Percentiles rank a stretch among this genome's conserved stretches.
These are phyloP conservation scores for Podospora pseudoanserina DNA, from an alignment of 495 filamentous ascomycete genomes.

Conservation along the genomic window DNA sequence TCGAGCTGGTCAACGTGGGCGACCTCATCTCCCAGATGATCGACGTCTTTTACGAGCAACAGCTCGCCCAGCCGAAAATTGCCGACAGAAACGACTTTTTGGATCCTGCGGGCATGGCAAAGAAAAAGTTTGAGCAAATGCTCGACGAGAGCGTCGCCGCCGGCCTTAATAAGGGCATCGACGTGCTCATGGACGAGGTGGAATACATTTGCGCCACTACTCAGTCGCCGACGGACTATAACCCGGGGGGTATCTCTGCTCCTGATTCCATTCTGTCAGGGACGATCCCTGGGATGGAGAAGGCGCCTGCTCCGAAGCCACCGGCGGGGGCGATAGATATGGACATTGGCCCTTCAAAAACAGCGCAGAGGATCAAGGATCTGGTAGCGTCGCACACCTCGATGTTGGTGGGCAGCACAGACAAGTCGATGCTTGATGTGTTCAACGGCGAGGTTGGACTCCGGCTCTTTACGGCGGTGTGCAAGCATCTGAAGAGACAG, in stretches of 20 bases:
- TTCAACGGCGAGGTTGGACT: constrained; percentile 98
- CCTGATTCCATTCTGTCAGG: constrained; percentile 31
- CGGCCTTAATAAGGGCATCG: constrained; percentile 93
- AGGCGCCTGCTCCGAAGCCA: not conserved
- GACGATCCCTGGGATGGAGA: constrained; percentile 11
- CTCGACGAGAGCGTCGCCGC: constrained; percentile 95
- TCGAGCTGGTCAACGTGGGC: constrained; percentile 96
- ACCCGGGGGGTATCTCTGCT: constrained; percentile 55
- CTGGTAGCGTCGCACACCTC: constrained; percentile 82
- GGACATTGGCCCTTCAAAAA: constrained; percentile 78
- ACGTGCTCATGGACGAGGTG: constrained; percentile 97
- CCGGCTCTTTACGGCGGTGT: constrained; percentile 81
- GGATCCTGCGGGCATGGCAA: constrained; percentile 83
- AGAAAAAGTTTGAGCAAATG: constrained; percentile 99
- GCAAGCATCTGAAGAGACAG: constrained; percentile 96
- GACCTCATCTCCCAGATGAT: constrained; percentile 99
- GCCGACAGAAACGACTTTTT: constrained; percentile 93
- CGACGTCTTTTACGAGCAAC: constrained; percentile 97
- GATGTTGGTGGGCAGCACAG: constrained; percentile 88
- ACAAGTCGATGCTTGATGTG: constrained; percentile 96
- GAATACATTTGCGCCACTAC: constrained; percentile 90
- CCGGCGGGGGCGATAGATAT: constrained; percentile 26
- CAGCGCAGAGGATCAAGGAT: constrained; percentile 75
- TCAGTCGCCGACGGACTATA: constrained; percentile 85
- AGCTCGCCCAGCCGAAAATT: constrained; percentile 75